Evolutionary conservation across 208 protist species (phyloP), one percentile per base, ranked within the genome.

Genomic region (Leishmania major): DNA sequence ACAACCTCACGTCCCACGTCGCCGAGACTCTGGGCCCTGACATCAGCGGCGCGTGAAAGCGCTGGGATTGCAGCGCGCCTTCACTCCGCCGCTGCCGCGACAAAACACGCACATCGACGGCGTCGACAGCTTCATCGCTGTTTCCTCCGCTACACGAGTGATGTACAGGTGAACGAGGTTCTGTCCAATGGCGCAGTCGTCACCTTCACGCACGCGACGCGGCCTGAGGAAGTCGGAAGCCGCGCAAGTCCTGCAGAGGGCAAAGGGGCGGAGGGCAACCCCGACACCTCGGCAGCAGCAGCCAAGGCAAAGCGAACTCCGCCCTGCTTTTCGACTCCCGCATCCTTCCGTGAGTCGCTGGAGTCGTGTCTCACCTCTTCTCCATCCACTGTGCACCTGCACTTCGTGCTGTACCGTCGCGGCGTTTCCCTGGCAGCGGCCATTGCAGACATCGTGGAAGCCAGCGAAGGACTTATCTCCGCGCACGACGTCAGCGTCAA

Each of bases 111-210:
- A 31, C 64, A 79, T 15, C 69, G 79, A 13, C 73, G 80, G 25
- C 79, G 78, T 40, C 78, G 82, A 37, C 86, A 70, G 22, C 78
- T 59, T 4, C 82, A 62, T 57, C 66, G 75, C 35, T 82, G 79
- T 37, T 85, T 82, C 22, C 25, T 88, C n/a, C 77, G 47, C n/a
- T 31, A 87, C 71, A 75, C 66, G 7, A 93, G 90, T 70, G 93
- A 96, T 84, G 57, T 94, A 28, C 93, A 96, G 78, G 85, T 93
- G 40, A 88, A 84, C 71, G 91, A 96, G 79, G 89, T 96, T 76
- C 88, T 94, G 80, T 86, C 86, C 13, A 89, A 71, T 74, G 93
- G 91, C 17, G 87, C 88, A 10, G 90, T 96, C 62, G 90, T 96
- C 25, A 88, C 85, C 40, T 89, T 96, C 78, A 94, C 91, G 59